Conservation (phyloP, 1,139 yeast species). For the Geotrichum aggregatum region DNA sequence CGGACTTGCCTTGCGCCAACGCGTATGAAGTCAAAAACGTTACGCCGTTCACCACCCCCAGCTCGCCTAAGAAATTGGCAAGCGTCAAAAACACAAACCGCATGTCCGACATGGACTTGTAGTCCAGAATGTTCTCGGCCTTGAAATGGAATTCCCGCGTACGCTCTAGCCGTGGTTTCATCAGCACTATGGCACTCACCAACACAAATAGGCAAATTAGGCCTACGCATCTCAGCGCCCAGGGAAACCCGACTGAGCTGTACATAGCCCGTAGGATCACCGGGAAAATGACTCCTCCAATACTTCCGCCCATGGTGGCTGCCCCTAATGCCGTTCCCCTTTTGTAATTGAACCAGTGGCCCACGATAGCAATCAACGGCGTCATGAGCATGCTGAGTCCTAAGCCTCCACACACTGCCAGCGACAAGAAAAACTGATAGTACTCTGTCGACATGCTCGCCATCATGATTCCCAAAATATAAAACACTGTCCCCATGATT, state of each 20-base stretch:
- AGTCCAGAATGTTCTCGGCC: constrained; percentile 24
- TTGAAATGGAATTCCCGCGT: background rate
- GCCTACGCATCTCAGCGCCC: constrained; percentile 57
- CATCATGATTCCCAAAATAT: constrained; percentile 51
- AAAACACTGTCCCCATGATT: constrained; percentile 46
- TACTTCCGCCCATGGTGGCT: constrained; percentile 64
- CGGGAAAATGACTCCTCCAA: constrained; percentile 67
- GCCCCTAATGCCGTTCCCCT: constrained; percentile 60
- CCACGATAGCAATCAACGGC: constrained; percentile 56
- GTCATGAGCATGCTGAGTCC: constrained; percentile 58
- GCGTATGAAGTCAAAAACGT: constrained; percentile 59
- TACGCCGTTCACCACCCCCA: constrained; percentile 50
- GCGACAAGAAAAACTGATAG: constrained; percentile 58
- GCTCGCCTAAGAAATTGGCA: constrained; percentile 52
- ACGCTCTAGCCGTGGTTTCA: constrained; percentile 33
- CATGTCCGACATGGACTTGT: constrained; percentile 41
- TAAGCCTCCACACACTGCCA: constrained; percentile 53
- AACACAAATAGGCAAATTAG: constrained; percentile 47
- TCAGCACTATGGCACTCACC: constrained; percentile 39
- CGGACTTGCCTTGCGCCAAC: constrained; percentile 50
- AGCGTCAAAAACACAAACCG: constrained; percentile 43
- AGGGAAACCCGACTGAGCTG: constrained; percentile 49
- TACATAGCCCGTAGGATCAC: constrained; percentile 54
- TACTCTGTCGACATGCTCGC: constrained; percentile 52
- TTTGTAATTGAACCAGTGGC: constrained; percentile 57